These are phyloP conservation scores for Pseudopyricularia javanii DNA, from an alignment of 2,329 filamentous ascomycete species.

Conservation along the genomic window DNA sequence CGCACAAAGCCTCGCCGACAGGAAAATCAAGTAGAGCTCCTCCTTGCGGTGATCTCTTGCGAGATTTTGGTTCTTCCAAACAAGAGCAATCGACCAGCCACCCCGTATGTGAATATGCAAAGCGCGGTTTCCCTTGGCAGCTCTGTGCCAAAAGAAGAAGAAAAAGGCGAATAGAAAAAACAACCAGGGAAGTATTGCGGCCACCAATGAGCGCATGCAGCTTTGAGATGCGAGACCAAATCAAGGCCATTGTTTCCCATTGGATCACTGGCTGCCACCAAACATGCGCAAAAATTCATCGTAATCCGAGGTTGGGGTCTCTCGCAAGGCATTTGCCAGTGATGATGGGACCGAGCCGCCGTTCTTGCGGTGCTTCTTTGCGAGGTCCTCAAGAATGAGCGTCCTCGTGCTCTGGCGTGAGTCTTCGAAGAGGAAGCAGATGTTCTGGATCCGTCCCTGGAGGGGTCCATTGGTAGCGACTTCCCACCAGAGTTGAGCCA, in stretches of 20 bases:
- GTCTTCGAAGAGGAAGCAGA: slow-evolving; percentile 55
- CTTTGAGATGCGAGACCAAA: too few species aligned
- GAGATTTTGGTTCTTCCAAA: neutral
- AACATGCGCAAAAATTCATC: neutral
- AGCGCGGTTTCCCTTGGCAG: neutral
- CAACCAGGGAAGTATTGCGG: too few species aligned
- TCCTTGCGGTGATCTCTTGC: neutral
- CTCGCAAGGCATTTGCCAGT: slow-evolving; percentile 9
- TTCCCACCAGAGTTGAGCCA: slow-evolving; percentile 55
- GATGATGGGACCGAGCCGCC: slow-evolving; percentile 8
- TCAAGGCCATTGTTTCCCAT: neutral
- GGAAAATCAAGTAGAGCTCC: neutral
- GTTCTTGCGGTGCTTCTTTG: slow-evolving; percentile 28
- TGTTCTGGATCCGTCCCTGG: slow-evolving; percentile 46
- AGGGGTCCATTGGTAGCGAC: slow-evolving; percentile 50
- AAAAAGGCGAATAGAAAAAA: too few species aligned
- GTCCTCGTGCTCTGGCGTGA: slow-evolving; percentile 37
- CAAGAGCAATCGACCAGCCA: neutral
- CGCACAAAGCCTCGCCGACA: neutral
- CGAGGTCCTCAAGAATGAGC: slow-evolving; percentile 40
- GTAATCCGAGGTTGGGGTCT: neutral
- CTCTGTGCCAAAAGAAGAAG: neutral
- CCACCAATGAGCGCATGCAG: neutral
- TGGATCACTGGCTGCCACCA: neutral
- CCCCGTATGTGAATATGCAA: neutral